Evolutionary conservation across 345 rosid genomes (phyloP).

Genomic region (Aquilaria sinensis): DNA sequence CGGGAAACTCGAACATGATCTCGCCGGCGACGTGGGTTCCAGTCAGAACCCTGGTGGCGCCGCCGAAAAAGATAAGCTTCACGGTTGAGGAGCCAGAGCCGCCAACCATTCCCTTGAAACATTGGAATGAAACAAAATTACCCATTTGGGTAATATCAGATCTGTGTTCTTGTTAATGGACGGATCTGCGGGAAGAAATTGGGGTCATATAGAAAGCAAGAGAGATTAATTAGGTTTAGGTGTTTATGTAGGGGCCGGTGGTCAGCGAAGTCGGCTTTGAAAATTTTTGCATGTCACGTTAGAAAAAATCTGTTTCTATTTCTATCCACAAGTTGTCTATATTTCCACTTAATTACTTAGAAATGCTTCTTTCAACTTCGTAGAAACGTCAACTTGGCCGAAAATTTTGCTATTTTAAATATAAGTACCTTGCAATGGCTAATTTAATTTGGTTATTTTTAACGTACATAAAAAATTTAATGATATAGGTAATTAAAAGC

Average conservation of each 20-base stretch:
- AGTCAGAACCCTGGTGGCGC: conserved; percentile 39
- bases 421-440: no score
- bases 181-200: no score
- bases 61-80: conserved; percentile 58
- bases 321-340: no score
- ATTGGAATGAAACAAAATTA: conserved; percentile 31
- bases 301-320: no score
- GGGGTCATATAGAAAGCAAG: conserved; percentile 14
- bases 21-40: conserved; percentile 80
- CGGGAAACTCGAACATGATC: conserved; percentile 87
- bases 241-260: conserved; percentile 25
- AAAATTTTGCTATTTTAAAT: no score
- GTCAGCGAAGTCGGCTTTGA: conserved; percentile 61
- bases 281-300: not conserved
- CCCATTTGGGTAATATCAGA: conserved; percentile 33
- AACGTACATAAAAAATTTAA: no score
- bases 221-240: no score
- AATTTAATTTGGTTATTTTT: no score
- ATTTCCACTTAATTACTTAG: no score
- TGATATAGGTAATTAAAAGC: no score
- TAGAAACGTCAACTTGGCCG: no score
- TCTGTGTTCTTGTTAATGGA: not conserved
- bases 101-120: conserved; percentile 14
- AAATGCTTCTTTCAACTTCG: no score
- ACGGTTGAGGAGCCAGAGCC: conserved; percentile 12